Base-by-base conservation (phyloP, 225 moss, liverwort and hornwort genomes). In the Polytrichum formosum region DNA sequence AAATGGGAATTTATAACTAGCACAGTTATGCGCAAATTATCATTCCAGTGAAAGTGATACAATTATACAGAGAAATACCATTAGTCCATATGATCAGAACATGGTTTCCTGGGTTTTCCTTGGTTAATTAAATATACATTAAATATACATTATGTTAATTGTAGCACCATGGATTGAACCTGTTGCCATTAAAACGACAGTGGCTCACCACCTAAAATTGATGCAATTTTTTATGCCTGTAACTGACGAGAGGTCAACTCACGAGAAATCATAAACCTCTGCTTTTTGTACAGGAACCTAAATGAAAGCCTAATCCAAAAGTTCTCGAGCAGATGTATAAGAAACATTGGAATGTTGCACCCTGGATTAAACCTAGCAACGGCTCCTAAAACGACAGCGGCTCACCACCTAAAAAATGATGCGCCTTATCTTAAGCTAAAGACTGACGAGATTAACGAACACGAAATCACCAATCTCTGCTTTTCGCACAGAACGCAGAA, bases 121-220 rank as follows among this genome's bases (percentile, higher is more conserved):
- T n/a, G n/a, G n/a, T n/a, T n/a, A n/a, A n/a, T n/a, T n/a, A n/a
- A n/a, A n/a, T n/a, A n/a, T n/a, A n/a, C n/a, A n/a, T n/a, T 1
- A 16, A 46, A 13, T 1, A 16, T 4, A 16, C 16, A 1, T 3
- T 46, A 13, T 0, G 2, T 4, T 28, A 2, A 1, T 75, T 80
- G 53, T 74, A 6, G 66, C 72, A 80, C 75, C 77, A 84, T 75
- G 80, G 77, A 77, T 80, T 84, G 84, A 84, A 77, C 80, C 69
- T 67, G 16, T 59, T 78, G 77, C 66, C 77, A 75, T 67, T 6
- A 18, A 67, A 26, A 19, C 55, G 72, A 26, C 72, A 80, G 72
- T 21, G 72, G 72, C 72, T 84, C 84, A 80, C 84, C 80, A 77
- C 80, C 74, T 72, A 72, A 58, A 68, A 16, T 54, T 72, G 69